Conservation (phyloP, 225 moss, liverwort and hornwort genomes). For the Lunularia cruciata region DNA sequence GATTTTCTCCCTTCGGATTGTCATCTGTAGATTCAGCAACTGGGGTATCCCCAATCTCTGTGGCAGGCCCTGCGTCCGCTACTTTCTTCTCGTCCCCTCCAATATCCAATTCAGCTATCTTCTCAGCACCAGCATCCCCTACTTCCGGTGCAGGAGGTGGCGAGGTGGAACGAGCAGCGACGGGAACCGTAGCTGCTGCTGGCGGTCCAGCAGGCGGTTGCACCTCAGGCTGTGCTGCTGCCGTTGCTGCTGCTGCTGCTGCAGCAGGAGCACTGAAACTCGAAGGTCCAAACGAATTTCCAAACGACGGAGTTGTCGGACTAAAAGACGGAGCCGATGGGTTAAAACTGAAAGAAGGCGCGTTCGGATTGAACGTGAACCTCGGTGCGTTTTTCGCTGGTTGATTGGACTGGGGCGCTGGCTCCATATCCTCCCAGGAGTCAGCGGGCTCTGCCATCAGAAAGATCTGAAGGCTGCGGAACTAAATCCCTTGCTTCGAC, state of each 20-base stretch:
- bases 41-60: constrained; percentile 16
- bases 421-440: constrained; percentile 69
- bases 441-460: constrained; percentile 54
- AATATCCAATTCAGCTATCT: constrained; percentile 29
- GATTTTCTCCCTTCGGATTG: constrained; percentile 15
- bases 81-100: background rate
- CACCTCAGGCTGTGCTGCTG: background rate
- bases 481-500: background rate
- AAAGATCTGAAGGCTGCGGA: background rate
- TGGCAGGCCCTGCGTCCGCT: background rate
- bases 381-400: constrained; percentile 11
- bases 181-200: background rate
- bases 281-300: constrained; percentile 17
- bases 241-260: constrained; percentile 10
- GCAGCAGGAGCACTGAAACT: background rate
- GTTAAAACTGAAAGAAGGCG: constrained; percentile 60
- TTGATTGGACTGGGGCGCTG: constrained; percentile 30
- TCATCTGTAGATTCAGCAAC: constrained; percentile 1
- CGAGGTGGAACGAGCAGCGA: constrained; percentile 4
- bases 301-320: constrained; percentile 31
- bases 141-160: constrained; percentile 18
- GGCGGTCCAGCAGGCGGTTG: background rate
- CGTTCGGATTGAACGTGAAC: constrained; percentile 52
- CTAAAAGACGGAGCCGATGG: constrained; percentile 49
- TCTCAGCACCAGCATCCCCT: constrained; percentile 4